These are phyloP conservation scores for Penicillium aurantiogriseum DNA, from an alignment of 2,329 filamentous ascomycete genomes.

Conservation along the genomic window DNA sequence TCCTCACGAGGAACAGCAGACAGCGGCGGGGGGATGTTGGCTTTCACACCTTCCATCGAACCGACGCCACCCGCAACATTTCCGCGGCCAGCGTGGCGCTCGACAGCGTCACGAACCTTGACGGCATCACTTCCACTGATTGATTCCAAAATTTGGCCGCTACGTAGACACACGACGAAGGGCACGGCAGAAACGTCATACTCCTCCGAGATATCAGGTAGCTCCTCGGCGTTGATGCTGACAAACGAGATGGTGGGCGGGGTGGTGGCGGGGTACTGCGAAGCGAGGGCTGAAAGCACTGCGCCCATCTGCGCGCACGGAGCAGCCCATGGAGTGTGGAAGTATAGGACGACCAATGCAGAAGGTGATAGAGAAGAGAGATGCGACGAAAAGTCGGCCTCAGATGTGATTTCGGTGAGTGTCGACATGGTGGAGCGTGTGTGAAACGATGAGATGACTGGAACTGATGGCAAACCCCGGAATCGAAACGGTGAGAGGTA, in stretches of 20 bases:
- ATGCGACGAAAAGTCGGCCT: slow-evolving; percentile 70
- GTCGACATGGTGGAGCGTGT: slow-evolving; percentile 62
- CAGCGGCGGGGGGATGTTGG: slow-evolving; percentile 41
- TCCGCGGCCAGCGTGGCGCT: slow-evolving; percentile 66
- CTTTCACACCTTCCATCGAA: slow-evolving; percentile 30
- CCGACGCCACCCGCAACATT: slow-evolving; percentile 25
- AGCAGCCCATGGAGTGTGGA: slow-evolving; percentile 95
- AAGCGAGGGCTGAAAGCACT: slow-evolving; percentile 80
- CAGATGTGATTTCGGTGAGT: slow-evolving; percentile 72
- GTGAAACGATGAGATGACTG: background rate
- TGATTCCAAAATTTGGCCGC: slow-evolving; percentile 73
- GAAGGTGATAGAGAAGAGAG: slow-evolving; percentile 64
- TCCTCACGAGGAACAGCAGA: slow-evolving; percentile 40
- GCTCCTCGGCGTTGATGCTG: slow-evolving; percentile 88
- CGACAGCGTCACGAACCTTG: slow-evolving; percentile 81
- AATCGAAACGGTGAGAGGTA: background rate
- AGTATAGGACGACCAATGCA: slow-evolving; percentile 81
- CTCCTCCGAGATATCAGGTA: slow-evolving; percentile 84
- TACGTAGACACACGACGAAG: slow-evolving; percentile 79
- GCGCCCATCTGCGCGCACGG: slow-evolving; percentile 93
- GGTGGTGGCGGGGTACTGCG: slow-evolving; percentile 71
- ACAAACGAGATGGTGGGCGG: slow-evolving; percentile 75
- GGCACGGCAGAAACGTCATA: slow-evolving; percentile 96
- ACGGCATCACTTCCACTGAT: slow-evolving; percentile 86
- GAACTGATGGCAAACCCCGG: background rate